phyloP scores from a whole-genome alignment of 495 filamentous ascomycete species.

The Lasiosphaeriaceae sp. region DNA sequence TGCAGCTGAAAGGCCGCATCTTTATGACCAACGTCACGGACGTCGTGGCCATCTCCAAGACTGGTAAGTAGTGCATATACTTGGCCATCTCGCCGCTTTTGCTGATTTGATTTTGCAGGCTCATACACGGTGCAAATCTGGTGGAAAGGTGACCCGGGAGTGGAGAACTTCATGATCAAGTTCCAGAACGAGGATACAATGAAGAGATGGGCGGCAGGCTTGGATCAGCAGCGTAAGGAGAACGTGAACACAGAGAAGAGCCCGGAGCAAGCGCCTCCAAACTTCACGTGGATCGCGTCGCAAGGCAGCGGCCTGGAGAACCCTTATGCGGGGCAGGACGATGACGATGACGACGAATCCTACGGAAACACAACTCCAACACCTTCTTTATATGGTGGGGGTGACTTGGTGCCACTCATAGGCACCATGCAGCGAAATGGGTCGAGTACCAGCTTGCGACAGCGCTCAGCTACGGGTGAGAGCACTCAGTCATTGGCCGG shows the following conservation, averaged over 20 bases:
- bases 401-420: constrained; percentile 15
- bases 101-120: constrained; percentile 50
- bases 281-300: constrained; percentile 75
- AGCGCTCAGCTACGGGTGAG: constrained; percentile 73
- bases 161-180: constrained; percentile 93
- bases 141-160: constrained; percentile 95
- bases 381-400: constrained; percentile 13
- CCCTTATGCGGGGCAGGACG: constrained; percentile 74
- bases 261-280: constrained; percentile 40
- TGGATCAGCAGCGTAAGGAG: constrained; percentile 57
- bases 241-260: constrained; percentile 33
- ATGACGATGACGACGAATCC: constrained; percentile 68
- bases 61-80: constrained; percentile 56
- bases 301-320: constrained; percentile 62
- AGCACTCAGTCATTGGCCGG: constrained; percentile 51
- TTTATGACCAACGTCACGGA: constrained; percentile 99
- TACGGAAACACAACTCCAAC: neutral
- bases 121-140: constrained; percentile 95
- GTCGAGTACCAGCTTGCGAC: constrained; percentile 75
- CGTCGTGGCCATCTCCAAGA: constrained; percentile 74
- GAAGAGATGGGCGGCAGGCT: constrained; percentile 77
- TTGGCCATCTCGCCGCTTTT: neutral
- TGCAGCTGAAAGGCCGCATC: constrained; percentile 94
- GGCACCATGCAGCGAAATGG: constrained; percentile 68
- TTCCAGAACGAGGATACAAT: constrained; percentile 87